phyloP scores from a whole-genome alignment of 139 green algal species.

The Yamagishiella unicocca region DNA sequence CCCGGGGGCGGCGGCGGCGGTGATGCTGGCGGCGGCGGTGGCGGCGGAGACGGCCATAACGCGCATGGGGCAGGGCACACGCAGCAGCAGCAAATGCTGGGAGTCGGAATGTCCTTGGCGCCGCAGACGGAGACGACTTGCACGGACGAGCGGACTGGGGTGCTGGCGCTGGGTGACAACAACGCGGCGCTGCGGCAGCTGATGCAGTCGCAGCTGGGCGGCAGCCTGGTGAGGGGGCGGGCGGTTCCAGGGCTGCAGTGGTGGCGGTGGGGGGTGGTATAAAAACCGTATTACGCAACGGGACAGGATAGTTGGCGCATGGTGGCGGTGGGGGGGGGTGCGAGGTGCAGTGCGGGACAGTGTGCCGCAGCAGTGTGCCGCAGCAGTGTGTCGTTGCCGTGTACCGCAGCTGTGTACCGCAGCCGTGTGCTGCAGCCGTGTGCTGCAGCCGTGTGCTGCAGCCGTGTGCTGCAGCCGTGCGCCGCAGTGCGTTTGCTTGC shows the following conservation, averaged over 20 bases:
- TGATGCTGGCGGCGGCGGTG: background rate
- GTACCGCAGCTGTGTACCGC: too few species aligned
- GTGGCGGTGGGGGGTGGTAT: background rate
- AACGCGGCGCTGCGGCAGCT: background rate
- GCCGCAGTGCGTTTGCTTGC: too few species aligned
- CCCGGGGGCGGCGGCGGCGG: background rate
- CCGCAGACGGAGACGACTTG: background rate
- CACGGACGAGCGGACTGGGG: slow-evolving; percentile 13
- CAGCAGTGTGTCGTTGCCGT: too few species aligned
- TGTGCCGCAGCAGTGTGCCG: too few species aligned
- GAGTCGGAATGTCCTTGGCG: background rate
- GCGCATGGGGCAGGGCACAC: background rate
- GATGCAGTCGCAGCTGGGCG: slow-evolving; percentile 17
- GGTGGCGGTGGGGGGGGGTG: too few species aligned
- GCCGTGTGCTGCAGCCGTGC: too few species aligned
- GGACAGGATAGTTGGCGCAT: too few species aligned
- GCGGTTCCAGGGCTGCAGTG: too few species aligned
- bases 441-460: too few species aligned
- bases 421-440: too few species aligned
- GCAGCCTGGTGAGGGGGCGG: background rate
- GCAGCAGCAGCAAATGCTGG: background rate
- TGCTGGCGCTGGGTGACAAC: slow-evolving; percentile 25
- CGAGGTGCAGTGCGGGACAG: too few species aligned
- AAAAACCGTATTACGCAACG: too few species aligned
- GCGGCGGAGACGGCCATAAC: background rate